A percentile compares a stretch with the other conserved stretches of the same genome.
These are phyloP conservation scores for Prunus mume DNA, from an alignment of 306 rosid species.

Conservation along the genomic window DNA sequence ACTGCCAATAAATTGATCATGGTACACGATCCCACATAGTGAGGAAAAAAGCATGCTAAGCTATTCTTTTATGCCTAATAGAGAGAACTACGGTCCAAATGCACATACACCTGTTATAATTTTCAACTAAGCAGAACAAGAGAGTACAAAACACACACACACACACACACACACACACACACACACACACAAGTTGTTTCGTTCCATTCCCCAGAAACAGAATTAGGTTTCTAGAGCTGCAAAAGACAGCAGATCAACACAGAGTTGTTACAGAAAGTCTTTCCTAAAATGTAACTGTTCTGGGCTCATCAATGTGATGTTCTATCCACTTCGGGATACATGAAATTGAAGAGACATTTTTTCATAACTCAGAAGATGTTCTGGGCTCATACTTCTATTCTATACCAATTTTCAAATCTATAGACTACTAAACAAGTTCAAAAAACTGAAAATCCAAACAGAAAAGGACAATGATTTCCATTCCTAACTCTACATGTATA, in stretches of 20 bases:
- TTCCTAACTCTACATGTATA: conserved; percentile 13
- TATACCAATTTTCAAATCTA: background rate
- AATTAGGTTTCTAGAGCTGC: background rate
- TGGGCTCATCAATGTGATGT: background rate
- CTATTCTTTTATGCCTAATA: background rate
- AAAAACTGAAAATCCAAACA: background rate
- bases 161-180: background rate
- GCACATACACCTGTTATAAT: background rate
- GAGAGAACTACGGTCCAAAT: background rate
- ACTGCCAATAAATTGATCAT: background rate
- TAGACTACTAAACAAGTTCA: background rate
- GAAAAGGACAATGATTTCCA: background rate
- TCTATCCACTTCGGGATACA: background rate
- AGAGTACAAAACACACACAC: background rate
- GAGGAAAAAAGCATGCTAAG: background rate
- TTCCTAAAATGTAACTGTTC: background rate
- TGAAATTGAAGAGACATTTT: background rate
- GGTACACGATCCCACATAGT: background rate
- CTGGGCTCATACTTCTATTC: background rate
- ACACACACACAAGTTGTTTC: background rate
- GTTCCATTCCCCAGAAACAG: background rate
- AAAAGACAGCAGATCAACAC: background rate
- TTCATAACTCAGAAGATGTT: background rate
- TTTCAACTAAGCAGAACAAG: background rate
- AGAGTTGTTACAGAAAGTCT: background rate